Conservation (phyloP, 1,139 yeast genomes). For the Blastobotrys persicus region DNA sequence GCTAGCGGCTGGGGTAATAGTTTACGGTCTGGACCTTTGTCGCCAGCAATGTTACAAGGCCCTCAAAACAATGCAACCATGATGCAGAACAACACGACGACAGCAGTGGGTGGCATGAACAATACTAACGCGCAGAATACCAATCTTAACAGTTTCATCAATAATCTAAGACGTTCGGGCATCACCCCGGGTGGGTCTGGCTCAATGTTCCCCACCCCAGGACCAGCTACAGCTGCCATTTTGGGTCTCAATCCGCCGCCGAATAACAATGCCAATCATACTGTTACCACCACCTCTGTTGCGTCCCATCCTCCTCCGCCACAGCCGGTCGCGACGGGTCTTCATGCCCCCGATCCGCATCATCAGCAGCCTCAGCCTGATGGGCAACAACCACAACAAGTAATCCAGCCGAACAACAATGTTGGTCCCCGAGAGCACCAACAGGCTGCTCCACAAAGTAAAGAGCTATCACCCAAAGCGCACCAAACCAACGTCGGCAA, state of each 20-base stretch:
- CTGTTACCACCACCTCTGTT: conserved; percentile 1
- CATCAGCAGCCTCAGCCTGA: conserved; percentile 11
- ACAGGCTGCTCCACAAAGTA: neutral
- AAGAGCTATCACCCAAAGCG: neutral
- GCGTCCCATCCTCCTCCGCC: conserved; percentile 3
- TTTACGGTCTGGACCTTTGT: conserved; percentile 34
- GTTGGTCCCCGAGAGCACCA: too few species aligned
- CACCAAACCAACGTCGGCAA: neutral
- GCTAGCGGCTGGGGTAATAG: conserved; percentile 29
- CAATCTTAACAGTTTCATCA: conserved; percentile 7
- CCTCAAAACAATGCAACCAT: conserved; percentile 25
- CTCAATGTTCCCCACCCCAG: conserved; percentile 38
- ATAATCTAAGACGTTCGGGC: conserved; percentile 29
- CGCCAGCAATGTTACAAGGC: conserved; percentile 37
- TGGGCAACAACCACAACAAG: conserved; percentile 7
- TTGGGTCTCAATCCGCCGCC: conserved; percentile 27
- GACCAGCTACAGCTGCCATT: conserved; percentile 40
- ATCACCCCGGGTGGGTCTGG: conserved; percentile 40
- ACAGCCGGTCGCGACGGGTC: too few species aligned
- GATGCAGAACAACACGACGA: conserved; percentile 3
- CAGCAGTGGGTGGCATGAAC: conserved; percentile 11
- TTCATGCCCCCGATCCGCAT: neutral
- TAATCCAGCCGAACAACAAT: too few species aligned
- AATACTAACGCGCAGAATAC: conserved; percentile 1
- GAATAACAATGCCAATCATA: conserved; percentile 2